Evolutionary conservation across 768 basidiomycete species (phyloP).

Genomic region (Rhizopogon vesiculosus): DNA sequence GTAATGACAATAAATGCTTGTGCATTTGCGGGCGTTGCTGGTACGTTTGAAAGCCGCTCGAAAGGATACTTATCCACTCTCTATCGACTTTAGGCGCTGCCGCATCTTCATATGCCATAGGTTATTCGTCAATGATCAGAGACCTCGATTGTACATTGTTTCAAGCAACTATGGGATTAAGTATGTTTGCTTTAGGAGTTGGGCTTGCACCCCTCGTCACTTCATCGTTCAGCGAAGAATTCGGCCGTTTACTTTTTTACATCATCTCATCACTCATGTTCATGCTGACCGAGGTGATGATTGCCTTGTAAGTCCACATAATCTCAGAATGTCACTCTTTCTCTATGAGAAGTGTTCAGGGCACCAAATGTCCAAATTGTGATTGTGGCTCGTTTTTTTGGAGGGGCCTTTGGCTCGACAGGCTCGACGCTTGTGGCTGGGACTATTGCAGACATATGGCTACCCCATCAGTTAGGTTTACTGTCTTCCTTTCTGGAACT

Average conservation of each 20-base stretch:
- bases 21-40: slow-evolving; percentile 27
- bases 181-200: slow-evolving; percentile 57
- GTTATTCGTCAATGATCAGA: slow-evolving; percentile 49
- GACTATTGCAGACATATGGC: slow-evolving; percentile 70
- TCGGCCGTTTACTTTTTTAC: slow-evolving; percentile 61
- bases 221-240: slow-evolving; percentile 69
- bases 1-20: slow-evolving; percentile 30
- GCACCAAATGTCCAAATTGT: slow-evolving; percentile 53
- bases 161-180: slow-evolving; percentile 44
- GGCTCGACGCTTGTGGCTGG: slow-evolving; percentile 72
- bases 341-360: slow-evolving; percentile 12
- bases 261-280: slow-evolving; percentile 46
- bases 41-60: slow-evolving; percentile 12
- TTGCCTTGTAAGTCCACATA: slow-evolving; percentile 20
- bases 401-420: slow-evolving; percentile 65
- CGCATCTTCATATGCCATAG: slow-evolving; percentile 49
- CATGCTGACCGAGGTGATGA: slow-evolving; percentile 43
- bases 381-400: slow-evolving; percentile 59
- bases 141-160: slow-evolving; percentile 41
- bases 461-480: slow-evolving; percentile 46
- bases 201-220: slow-evolving; percentile 59
- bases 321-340: not conserved
- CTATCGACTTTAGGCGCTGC: slow-evolving; percentile 36
- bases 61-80: not conserved
- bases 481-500: not conserved